Conservation (phyloP, 768 basidiomycete species). For the Phanerochaete carnosa region DNA sequence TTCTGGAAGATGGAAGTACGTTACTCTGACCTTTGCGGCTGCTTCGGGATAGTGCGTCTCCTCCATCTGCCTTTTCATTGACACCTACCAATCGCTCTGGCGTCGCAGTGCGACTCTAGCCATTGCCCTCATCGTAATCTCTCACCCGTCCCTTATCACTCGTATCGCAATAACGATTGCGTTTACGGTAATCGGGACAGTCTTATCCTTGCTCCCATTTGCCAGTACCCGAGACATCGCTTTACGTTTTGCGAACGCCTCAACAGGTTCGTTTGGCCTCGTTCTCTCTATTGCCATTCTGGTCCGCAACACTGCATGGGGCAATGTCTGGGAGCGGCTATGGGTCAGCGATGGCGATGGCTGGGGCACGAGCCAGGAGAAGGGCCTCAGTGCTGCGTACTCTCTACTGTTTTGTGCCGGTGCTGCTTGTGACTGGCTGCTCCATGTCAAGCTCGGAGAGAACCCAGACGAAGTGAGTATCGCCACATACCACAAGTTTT, state of each 20-base stretch:
- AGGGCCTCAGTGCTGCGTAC: constrained; percentile 48
- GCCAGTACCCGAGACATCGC: constrained; percentile 40
- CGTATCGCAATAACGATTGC: constrained; percentile 42
- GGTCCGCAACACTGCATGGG: constrained; percentile 48
- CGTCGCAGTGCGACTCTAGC: constrained; percentile 38
- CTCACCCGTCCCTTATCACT: constrained; percentile 49
- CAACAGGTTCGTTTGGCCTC: constrained; percentile 57
- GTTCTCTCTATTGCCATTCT: constrained; percentile 53
- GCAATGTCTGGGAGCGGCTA: constrained; percentile 58
- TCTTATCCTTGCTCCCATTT: constrained; percentile 45
- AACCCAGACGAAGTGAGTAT: constrained; percentile 61
- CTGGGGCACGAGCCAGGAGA: constrained; percentile 57
- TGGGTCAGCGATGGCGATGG: constrained; percentile 45
- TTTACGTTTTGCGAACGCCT: constrained; percentile 48
- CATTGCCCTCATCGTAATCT: constrained; percentile 49
- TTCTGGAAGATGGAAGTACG: constrained; percentile 52
- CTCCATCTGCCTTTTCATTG: background rate
- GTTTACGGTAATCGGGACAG: constrained; percentile 33
- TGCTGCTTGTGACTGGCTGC: constrained; percentile 49
- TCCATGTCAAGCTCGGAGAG: constrained; percentile 54
- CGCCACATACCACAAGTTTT: background rate
- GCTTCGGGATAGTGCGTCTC: constrained; percentile 52
- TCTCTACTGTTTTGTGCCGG: constrained; percentile 45
- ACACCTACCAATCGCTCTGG: background rate
- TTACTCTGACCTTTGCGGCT: constrained; percentile 45